Base-by-base conservation (phyloP, 768 basidiomycete genomes). In the Mycena belliarum region DNA sequence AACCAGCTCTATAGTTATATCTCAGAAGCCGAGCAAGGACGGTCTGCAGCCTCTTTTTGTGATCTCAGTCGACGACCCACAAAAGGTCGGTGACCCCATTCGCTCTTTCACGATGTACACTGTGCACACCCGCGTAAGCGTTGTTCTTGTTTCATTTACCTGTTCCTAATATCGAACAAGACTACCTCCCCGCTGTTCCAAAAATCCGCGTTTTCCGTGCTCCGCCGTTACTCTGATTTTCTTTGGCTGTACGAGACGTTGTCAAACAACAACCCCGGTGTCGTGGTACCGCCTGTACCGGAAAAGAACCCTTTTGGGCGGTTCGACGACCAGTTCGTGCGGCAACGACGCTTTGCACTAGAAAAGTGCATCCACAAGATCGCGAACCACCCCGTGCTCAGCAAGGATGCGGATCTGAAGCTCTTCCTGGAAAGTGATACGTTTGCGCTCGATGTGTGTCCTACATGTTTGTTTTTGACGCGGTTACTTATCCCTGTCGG, bases 221-320 rank as follows among this genome's bases (percentile, higher is more conserved):
- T 99, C 1, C 84, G 97, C n/a, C 87, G 97, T 29, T 99, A 97
- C 73, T 94, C 93, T 7, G 96, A 99, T 72, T 99, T 98, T 67
- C 82, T 98, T 20, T 98, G 97, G 97, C 73, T 99, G 1, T 97
- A 92, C 71, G 93, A 95, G 66, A 86, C 89, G 0, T 81, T 99
- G 2, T 88, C 87, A 0, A 70, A 74, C 64, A 98, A 98, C 72
- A 98, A 98, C 68, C 95, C 96, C 4, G 97, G 97, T 10, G 95
- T 98, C 2, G 89, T 98, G 37, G 94, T 99, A 0, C 97, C 97
- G 9, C 96, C 96, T 0, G 91, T 90, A 6, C 97, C 97, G 0
- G 97, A 96, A 71, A 99, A 99, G 79, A 93, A 89, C 59, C 77
- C 93, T 0, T 92, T 97, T 65, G 94, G 93, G 7, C 85, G 97